Evolutionary conservation across 257 asterid genomes (phyloP), one percentile per base, ranked within the genome.

Genomic region (Dorcoceras hygrometricum): DNA sequence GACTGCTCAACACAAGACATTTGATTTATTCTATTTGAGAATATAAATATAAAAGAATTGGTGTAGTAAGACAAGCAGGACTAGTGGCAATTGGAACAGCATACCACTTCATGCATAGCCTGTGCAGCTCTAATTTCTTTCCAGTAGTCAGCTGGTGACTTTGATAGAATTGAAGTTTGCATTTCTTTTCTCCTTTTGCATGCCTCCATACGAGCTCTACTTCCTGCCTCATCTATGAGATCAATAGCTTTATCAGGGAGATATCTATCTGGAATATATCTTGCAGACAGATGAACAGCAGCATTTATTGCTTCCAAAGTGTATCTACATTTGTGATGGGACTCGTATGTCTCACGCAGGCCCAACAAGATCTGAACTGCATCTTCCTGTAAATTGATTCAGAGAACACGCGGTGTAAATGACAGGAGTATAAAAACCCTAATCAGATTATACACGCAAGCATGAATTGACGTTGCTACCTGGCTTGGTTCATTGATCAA

Each of bases 171-270:
- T 26, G 84, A 81, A 81, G 82, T 80, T 77, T 70, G 95, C 71
- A 78, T 81, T 82, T 83, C 87, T 87, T 80, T 93, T 73, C 73
- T 88, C 79, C 76, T 81, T 77, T 85, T 93, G 69, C 75, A 86
- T 27, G 86, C 82, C 73, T 85, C 95, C 94, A 93, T 86, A 65
- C 90, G 84, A 75, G 99, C 93, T 85, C 86, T 90, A 77, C 99
- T 93, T 77, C 99, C 99, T 66, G 99, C 99, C 83, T 93, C 99
- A 32, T 93, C 99, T 31, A 93, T 83, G 50, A 93, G 95, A 86
- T 93, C 99, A 65, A 93, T 90, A 28, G 99, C 99, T 77, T 93
- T 93, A 76, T 93, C 99, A 39, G 99, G 99, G 75, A 93, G 97
- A 79, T 88, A 79, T 78, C 99, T 84, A 73, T 93, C 99, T 5